Conservation (phyloP, 495 filamentous ascomycete genomes). For the Pyrenula massariospora region DNA sequence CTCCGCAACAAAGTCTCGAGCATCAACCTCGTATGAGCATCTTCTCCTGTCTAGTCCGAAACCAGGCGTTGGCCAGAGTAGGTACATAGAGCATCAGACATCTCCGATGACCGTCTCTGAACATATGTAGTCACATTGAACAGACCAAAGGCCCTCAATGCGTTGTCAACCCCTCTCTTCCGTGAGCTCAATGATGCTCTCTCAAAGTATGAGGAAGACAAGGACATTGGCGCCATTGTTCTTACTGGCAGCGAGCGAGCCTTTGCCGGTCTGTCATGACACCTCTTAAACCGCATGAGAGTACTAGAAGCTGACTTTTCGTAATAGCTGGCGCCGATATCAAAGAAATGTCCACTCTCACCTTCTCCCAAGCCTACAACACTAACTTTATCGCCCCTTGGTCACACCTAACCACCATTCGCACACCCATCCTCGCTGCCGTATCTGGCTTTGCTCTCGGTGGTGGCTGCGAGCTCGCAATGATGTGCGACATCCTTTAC, state of each 20-base stretch:
- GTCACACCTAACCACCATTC: constrained; percentile 70
- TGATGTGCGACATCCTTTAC: constrained; percentile 95
- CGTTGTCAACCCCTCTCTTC: constrained; percentile 79
- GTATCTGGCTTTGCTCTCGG: constrained; percentile 91
- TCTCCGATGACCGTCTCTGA: neutral
- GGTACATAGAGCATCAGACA: constrained; percentile 5
- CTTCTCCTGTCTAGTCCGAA: constrained; percentile 72
- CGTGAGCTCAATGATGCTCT: constrained; percentile 79
- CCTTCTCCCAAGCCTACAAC: constrained; percentile 74
- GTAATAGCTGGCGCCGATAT: constrained; percentile 80
- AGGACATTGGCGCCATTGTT: constrained; percentile 61
- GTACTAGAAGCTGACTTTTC: neutral
- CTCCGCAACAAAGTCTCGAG: neutral
- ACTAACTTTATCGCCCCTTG: constrained; percentile 87
- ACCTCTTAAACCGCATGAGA: neutral
- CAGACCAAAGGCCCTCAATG: constrained; percentile 90
- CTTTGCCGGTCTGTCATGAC: constrained; percentile 62
- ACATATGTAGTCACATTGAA: constrained; percentile 71
- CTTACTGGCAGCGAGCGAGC: constrained; percentile 80
- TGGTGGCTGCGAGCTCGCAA: constrained; percentile 92
- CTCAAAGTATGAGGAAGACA: constrained; percentile 54
- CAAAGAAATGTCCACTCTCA: constrained; percentile 92
- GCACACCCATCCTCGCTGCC: constrained; percentile 86
- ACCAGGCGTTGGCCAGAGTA: constrained; percentile 83
- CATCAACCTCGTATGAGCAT: constrained; percentile 53